A percentile compares a stretch with the other conserved stretches of the same genome.
Evolutionary conservation across 192 early-diverging fungal genomes (phyloP).

Genomic region (Entomortierella beljakovae): DNA sequence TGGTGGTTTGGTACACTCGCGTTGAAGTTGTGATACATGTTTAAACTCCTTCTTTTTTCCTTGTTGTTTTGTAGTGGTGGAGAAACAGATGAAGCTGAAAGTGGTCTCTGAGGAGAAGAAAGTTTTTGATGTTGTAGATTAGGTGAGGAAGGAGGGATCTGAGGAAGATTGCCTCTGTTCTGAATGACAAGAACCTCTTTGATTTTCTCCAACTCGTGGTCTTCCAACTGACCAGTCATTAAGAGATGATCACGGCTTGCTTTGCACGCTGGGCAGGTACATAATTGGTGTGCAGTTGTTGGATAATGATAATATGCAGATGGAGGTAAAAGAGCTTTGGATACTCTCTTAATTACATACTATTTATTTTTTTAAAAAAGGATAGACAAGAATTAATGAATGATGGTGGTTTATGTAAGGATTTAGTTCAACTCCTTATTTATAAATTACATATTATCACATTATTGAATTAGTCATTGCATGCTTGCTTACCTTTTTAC

Average conservation of each 20-base stretch:
- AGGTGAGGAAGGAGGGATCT: slow-evolving; percentile 21
- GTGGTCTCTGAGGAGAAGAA: slow-evolving; percentile 5
- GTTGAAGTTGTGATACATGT: slow-evolving; percentile 36
- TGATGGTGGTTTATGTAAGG: no score
- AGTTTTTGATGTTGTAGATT: background rate
- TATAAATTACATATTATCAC: no score
- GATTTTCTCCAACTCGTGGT: slow-evolving; percentile 30
- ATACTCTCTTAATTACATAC: slow-evolving; percentile 52
- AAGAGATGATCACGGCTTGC: slow-evolving; percentile 41
- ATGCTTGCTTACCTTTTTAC: slow-evolving; percentile 45
- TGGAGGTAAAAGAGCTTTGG: slow-evolving; percentile 44
- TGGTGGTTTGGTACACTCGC: slow-evolving; percentile 36
- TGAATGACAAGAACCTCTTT: slow-evolving; percentile 46
- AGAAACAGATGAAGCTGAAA: slow-evolving; percentile 16
- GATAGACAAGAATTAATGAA: no score
- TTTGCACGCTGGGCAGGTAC: slow-evolving; percentile 51
- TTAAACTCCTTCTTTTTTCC: slow-evolving; percentile 27
- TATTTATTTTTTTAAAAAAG: slow-evolving; percentile 1
- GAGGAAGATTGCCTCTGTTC: slow-evolving; percentile 43
- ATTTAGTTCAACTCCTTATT: no score
- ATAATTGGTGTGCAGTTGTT: slow-evolving; percentile 46
- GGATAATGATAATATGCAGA: slow-evolving; percentile 54
- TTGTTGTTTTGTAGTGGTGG: slow-evolving; percentile 1
- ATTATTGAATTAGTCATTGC: no score
- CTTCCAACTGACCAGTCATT: slow-evolving; percentile 32